phyloP scores from a whole-genome alignment of 2,329 filamentous ascomycete genomes.

The Neodidymelliopsis sp. region DNA sequence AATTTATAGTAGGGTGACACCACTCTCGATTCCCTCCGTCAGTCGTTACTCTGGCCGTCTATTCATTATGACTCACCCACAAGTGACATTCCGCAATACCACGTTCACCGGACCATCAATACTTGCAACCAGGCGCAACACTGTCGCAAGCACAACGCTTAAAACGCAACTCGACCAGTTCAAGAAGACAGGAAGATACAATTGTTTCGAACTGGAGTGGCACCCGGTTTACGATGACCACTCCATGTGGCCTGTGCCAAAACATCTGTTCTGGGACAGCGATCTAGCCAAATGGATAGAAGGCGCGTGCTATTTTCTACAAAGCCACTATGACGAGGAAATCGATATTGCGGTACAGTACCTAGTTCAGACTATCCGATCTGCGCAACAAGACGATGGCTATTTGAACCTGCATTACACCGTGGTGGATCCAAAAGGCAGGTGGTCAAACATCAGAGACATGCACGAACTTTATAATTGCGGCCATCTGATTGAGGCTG shows the following conservation, averaged over 20 bases:
- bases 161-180: slow-evolving; percentile 19
- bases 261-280: slow-evolving; percentile 67
- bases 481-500: slow-evolving; percentile 65
- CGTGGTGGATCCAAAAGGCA: slow-evolving; percentile 62
- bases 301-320: slow-evolving; percentile 65
- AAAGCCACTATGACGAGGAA: slow-evolving; percentile 52
- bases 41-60: not conserved
- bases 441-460: slow-evolving; percentile 67
- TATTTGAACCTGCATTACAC: slow-evolving; percentile 71
- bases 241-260: slow-evolving; percentile 63
- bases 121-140: slow-evolving; percentile 15
- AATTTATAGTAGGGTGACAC: not conserved
- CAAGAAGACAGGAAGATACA: slow-evolving; percentile 38
- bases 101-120: slow-evolving; percentile 16
- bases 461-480: slow-evolving; percentile 69
- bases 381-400: slow-evolving; percentile 66
- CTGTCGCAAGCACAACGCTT: slow-evolving; percentile 16
- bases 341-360: slow-evolving; percentile 62
- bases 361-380: slow-evolving; percentile 64
- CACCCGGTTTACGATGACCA: slow-evolving; percentile 62
- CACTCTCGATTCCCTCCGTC: not conserved
- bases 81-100: slow-evolving; percentile 15
- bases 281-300: slow-evolving; percentile 69
- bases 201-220: slow-evolving; percentile 66
- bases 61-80: slow-evolving; percentile 12